Base-by-base conservation (phyloP, 257 asterid species). In the Perilla frutescens region DNA sequence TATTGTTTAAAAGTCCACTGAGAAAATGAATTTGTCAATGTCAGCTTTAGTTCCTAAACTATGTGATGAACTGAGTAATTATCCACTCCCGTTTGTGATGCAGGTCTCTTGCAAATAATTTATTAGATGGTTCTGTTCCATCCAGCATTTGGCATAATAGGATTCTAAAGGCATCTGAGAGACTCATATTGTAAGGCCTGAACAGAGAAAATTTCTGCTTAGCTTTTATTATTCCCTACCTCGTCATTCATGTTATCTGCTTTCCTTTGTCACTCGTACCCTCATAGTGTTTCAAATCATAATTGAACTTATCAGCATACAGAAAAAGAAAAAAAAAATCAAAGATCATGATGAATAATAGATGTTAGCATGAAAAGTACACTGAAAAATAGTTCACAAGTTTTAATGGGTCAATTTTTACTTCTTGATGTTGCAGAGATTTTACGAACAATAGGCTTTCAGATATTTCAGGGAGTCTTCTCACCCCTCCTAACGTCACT, bases 81-180 rank as follows among this genome's bases (percentile, higher is more conserved):
- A 29, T 49, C 29, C 41, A 6, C 73, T 68, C 75, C 62, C 48
- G 3, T 79, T 70, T 75, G 50, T 43, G 77, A 57, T 83, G 77
- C 96, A 93, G 98, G 83, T 88, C 88, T 15, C 85, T 93, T 39
- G 91, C 86, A 45, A 84, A 89, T 79, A 93, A 93, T 81, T 77
- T 82, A 20, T 72, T 93, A 82, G 81, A 56, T 68, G 98, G 98
- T 76, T 87, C 93, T 64, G 76, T 93, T 77, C 92, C 96, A 59
- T 85, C 98, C 68, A 78, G 66, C 64, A 84, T 93, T 70, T 93
- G 98, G 98, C 89, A 83, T 76, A 86, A 77, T 74, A 85, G 93
- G 84, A 83, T 61, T 72, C 61, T 83, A 26, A 89, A 89, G 58
- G 83, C 74, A 31, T 81, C 88, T 2, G 89, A 84, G 86, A 83